Percentiles rank a stretch among this genome's conserved stretches.
Conservation (phyloP, 2,329 filamentous ascomycete genomes). For the Aspergillus quadrilineatus region DNA sequence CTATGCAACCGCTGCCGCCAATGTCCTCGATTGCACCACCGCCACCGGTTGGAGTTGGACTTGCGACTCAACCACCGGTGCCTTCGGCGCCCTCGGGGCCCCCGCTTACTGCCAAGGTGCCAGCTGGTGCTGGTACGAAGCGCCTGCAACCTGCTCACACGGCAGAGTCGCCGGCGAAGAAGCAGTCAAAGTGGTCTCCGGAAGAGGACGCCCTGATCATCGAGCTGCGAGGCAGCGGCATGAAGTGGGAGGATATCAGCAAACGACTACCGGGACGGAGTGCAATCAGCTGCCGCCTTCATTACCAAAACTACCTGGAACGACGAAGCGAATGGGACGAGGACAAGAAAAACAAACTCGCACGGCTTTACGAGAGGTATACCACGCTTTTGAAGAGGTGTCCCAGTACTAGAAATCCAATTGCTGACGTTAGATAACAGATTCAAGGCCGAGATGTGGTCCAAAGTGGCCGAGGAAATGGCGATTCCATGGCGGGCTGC, state of each 20-base stretch:
- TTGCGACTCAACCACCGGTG: conserved; percentile 25
- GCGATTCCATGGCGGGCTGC: conserved; percentile 91
- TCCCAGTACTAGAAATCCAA: background rate
- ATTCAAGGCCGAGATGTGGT: conserved; percentile 98
- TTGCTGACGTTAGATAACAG: conserved; percentile 48
- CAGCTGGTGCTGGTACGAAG: conserved; percentile 35
- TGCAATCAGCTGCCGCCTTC: conserved; percentile 87
- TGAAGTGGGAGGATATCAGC: conserved; percentile 99
- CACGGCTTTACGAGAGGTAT: conserved; percentile 90
- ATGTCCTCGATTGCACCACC: conserved; percentile 27
- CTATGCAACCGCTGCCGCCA: conserved; percentile 25
- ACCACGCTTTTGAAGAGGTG: conserved; percentile 15
- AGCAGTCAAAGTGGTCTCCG: conserved; percentile 94
- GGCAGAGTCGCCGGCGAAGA: conserved; percentile 72
- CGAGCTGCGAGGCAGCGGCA: conserved; percentile 80
- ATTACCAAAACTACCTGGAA: conserved; percentile 97
- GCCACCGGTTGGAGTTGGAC: conserved; percentile 21
- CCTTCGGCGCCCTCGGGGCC: conserved; percentile 27
- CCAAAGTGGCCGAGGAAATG: conserved; percentile 92
- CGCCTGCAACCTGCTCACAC: conserved; percentile 49
- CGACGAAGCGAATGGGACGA: conserved; percentile 93
- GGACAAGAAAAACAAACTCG: conserved; percentile 95
- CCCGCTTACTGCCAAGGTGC: conserved; percentile 33
- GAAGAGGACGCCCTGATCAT: conserved; percentile 95
- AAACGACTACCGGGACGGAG: conserved; percentile 86